phyloP scores from a whole-genome alignment of 306 rosid species.

The Acacia acuminata region DNA sequence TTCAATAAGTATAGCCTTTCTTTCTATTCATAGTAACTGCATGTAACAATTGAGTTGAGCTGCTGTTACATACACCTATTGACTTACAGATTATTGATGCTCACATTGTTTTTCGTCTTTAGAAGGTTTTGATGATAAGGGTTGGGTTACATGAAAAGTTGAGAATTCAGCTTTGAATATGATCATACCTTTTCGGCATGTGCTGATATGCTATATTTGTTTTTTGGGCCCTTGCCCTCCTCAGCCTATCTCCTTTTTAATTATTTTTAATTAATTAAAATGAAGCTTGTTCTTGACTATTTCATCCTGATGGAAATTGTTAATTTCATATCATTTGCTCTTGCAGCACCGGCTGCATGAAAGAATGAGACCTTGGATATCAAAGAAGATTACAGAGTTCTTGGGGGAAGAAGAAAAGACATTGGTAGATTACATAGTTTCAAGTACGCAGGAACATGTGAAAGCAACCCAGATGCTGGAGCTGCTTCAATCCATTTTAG shows the following conservation, averaged over 20 bases:
- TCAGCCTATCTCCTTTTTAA: not conserved
- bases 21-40: not conserved
- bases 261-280: not conserved
- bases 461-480: conserved; percentile 97
- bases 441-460: conserved; percentile 90
- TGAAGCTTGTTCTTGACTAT: not conserved
- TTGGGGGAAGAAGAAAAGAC: conserved; percentile 96
- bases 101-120: not conserved
- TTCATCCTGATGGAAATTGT: conserved; percentile 10
- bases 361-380: conserved; percentile 98
- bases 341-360: conserved; percentile 86
- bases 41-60: not conserved
- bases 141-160: conserved; percentile 5
- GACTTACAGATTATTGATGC: not conserved
- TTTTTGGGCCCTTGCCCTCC: not conserved
- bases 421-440: conserved; percentile 90
- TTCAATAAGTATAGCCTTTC: not conserved
- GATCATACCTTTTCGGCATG: not conserved
- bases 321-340: conserved; percentile 6
- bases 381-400: conserved; percentile 89
- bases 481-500: conserved; percentile 87
- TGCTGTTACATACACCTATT: not conserved
- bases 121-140: conserved; percentile 5
- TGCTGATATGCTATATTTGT: not conserved
- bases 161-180: not conserved